phyloP scores from a whole-genome alignment of 192 early-diverging fungal genomes.

The Backusella tuberculispora region DNA sequence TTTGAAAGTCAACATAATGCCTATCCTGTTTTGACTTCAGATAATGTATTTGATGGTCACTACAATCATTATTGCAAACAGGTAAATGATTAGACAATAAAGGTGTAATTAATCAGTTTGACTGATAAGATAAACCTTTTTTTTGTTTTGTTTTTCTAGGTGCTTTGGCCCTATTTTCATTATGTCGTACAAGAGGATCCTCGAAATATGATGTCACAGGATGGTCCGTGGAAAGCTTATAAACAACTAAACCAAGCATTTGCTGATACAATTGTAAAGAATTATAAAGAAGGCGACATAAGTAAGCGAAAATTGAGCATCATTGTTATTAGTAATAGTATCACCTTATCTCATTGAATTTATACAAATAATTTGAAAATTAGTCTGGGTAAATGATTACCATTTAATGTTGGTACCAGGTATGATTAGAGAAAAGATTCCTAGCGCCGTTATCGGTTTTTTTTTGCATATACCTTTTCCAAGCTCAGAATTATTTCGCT shows the following conservation, averaged over 20 bases:
- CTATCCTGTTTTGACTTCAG: slow-evolving; percentile 80
- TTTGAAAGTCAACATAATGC: slow-evolving; percentile 67
- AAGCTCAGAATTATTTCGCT: slow-evolving; percentile 93
- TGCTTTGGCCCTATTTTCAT: slow-evolving; percentile 97
- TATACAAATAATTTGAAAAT: not conserved
- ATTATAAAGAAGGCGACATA: slow-evolving; percentile 84
- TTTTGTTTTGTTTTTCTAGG: slow-evolving; percentile 50
- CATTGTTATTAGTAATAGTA: not conserved
- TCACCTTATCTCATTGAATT: too few relatives aligned
- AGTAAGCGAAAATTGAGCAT: slow-evolving; percentile 50
- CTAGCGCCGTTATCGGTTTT: slow-evolving; percentile 90
- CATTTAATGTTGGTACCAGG: slow-evolving; percentile 92
- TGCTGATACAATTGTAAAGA: slow-evolving; percentile 77
- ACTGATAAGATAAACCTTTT: not conserved
- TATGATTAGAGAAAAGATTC: slow-evolving; percentile 84
- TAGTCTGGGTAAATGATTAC: slow-evolving; percentile 98
- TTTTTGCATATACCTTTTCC: slow-evolving; percentile 98
- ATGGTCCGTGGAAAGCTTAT: slow-evolving; percentile 83
- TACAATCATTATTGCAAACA: slow-evolving; percentile 89
- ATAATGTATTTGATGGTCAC: slow-evolving; percentile 61
- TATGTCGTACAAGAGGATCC: slow-evolving; percentile 92
- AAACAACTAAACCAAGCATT: slow-evolving; percentile 83
- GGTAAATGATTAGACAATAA: slow-evolving; percentile 44
- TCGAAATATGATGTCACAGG: slow-evolving; percentile 77
- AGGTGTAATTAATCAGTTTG: not conserved